Conservation (phyloP, 2,329 filamentous ascomycete genomes). For the Fusarium citri region DNA sequence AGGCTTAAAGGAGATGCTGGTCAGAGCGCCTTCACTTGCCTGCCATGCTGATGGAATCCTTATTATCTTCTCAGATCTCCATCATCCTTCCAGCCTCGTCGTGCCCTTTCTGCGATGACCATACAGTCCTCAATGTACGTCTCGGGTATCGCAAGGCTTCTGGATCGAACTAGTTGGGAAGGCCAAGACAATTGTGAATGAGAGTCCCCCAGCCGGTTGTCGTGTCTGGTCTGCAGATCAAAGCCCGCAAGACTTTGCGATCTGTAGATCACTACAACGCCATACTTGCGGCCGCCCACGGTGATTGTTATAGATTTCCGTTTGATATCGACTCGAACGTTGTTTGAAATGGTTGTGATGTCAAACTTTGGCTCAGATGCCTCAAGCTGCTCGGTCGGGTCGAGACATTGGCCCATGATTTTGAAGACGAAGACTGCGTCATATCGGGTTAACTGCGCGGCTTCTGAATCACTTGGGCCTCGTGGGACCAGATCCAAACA, state of each 20-base stretch:
- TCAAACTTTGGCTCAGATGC: neutral
- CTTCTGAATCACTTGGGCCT: neutral
- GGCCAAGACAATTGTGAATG: neutral
- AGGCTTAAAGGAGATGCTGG: too few relatives aligned
- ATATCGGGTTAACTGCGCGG: neutral
- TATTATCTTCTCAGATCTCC: too few relatives aligned
- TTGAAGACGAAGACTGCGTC: neutral
- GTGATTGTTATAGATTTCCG: neutral
- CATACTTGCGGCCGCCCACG: neutral
- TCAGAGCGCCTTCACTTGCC: too few relatives aligned
- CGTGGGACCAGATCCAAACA: fast-evolving
- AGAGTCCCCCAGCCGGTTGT: neutral
- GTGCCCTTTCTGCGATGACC: too few relatives aligned
- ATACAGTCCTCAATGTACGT: too few relatives aligned
- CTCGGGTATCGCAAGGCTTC: neutral
- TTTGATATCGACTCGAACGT: neutral
- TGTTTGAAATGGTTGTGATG: neutral
- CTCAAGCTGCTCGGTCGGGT: neutral
- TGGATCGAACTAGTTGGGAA: neutral
- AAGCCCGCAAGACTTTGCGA: neutral
- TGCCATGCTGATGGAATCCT: too few relatives aligned
- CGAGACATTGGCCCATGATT: neutral
- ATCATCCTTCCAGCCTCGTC: too few relatives aligned
- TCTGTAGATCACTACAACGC: neutral
- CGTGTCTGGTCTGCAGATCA: neutral